Percentiles rank a stretch among this genome's conserved stretches.
Evolutionary conservation across 2,329 filamentous ascomycete genomes (phyloP).

Genomic region (Bretziella fagacearum): DNA sequence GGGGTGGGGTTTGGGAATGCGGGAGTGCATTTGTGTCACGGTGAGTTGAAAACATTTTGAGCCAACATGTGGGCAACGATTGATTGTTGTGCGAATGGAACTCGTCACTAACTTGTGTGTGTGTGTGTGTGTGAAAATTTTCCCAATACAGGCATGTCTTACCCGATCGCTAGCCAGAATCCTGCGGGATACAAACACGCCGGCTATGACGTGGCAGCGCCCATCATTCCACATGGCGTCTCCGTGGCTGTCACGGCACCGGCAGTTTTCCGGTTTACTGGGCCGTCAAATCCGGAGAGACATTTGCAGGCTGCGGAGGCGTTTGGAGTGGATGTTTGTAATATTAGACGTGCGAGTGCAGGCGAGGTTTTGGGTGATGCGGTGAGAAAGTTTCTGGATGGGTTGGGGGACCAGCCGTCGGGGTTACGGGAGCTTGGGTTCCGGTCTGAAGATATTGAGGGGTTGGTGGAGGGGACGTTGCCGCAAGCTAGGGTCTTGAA

Average conservation of each 20-base stretch:
- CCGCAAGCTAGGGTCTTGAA: constrained; percentile 82
- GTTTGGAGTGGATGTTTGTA: constrained; percentile 77
- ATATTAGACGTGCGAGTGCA: constrained; percentile 76
- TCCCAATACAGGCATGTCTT: constrained; percentile 58
- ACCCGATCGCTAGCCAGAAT: constrained; percentile 92
- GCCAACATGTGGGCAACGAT: background rate
- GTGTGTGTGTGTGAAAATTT: background rate
- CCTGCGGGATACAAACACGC: constrained; percentile 64
- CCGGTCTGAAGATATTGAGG: constrained; percentile 54
- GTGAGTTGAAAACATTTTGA: too few relatives aligned
- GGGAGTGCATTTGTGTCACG: constrained; percentile 65
- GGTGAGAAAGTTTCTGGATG: constrained; percentile 60
- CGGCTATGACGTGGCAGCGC: constrained; percentile 61
- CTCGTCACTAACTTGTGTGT: background rate
- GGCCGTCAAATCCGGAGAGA: constrained; percentile 74
- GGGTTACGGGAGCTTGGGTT: constrained; percentile 79
- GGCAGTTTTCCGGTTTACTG: constrained; percentile 87
- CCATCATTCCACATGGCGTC: constrained; percentile 90
- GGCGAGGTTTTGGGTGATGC: constrained; percentile 80
- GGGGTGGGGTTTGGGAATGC: constrained; percentile 97
- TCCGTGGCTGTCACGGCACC: constrained; percentile 87
- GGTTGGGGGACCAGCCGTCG: constrained; percentile 75
- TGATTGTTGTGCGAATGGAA: background rate
- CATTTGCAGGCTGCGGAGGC: constrained; percentile 78
- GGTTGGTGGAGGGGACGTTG: constrained; percentile 81